Conservation (phyloP, 805 yeast genomes). For the Ogataea kodamae region DNA sequence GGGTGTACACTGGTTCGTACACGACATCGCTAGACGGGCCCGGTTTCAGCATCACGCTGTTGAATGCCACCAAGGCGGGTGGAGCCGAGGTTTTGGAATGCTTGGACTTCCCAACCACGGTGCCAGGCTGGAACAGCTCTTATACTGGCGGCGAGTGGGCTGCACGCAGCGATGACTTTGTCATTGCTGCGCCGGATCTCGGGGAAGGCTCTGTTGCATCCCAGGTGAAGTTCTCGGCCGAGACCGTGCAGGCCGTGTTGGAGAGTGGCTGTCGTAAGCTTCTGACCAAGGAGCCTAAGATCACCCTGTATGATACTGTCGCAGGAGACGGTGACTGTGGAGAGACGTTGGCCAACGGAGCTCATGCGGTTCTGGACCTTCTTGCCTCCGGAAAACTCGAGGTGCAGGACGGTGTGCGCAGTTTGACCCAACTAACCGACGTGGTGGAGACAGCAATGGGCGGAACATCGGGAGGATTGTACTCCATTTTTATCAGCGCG, state of each 20-base stretch:
- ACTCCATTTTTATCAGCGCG: constrained; percentile 80
- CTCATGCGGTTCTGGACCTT: constrained; percentile 60
- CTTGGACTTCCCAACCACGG: constrained; percentile 70
- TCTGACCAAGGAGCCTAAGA: constrained; percentile 70
- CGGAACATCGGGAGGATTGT: constrained; percentile 93
- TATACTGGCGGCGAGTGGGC: constrained; percentile 26
- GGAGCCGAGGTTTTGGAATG: constrained; percentile 45
- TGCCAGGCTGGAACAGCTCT: constrained; percentile 76
- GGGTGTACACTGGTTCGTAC: constrained; percentile 72
- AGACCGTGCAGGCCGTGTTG: constrained; percentile 34
- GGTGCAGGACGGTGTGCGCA: constrained; percentile 50
- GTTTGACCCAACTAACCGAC: constrained; percentile 72
- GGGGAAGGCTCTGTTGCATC: constrained; percentile 32
- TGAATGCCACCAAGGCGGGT: constrained; percentile 60
- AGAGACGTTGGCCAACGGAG: constrained; percentile 82
- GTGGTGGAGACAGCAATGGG: constrained; percentile 88
- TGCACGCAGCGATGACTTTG: constrained; percentile 17
- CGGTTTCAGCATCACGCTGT: constrained; percentile 81
- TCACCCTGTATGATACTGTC: constrained; percentile 78
- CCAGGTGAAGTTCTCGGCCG: constrained; percentile 30
- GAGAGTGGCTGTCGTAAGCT: constrained; percentile 48
- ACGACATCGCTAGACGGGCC: constrained; percentile 91
- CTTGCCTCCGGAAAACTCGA: constrained; percentile 39
- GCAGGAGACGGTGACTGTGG: constrained; percentile 99
- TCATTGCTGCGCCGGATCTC: constrained; percentile 30